phyloP scores from a whole-genome alignment of 2,329 filamentous ascomycete genomes.

The Fonsecaea erecta region DNA sequence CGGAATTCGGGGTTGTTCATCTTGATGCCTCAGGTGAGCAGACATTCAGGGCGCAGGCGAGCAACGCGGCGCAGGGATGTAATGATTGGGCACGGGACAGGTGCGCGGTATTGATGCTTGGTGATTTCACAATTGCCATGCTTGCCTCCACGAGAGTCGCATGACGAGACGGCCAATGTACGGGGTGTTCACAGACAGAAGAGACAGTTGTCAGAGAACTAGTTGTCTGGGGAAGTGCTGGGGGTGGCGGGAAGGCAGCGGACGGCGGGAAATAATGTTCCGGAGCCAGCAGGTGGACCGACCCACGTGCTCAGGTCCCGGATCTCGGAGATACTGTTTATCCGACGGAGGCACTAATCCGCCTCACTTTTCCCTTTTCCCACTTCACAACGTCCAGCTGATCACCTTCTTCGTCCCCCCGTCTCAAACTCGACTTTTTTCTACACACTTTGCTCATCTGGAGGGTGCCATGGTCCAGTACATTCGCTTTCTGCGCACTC shows the following conservation, averaged over 20 bases:
- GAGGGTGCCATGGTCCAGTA: conserved; percentile 59
- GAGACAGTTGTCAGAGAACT: neutral
- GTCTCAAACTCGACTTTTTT: neutral
- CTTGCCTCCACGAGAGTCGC: conserved; percentile 14
- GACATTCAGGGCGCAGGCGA: conserved; percentile 12
- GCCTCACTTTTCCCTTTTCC: conserved; percentile 19
- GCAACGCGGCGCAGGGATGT: neutral
- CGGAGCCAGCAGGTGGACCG: neutral
- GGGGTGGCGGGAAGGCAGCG: neutral
- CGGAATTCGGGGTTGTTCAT: conserved; percentile 61
- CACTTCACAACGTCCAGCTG: conserved; percentile 15
- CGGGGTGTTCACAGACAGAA: neutral
- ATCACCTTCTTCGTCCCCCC: conserved; percentile 8
- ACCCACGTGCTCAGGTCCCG: neutral
- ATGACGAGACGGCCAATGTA: neutral
- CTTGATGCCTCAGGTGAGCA: conserved; percentile 9
- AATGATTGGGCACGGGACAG: neutral
- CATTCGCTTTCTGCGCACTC: conserved; percentile 70
- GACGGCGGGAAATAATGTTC: neutral
- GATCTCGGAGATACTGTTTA: conserved; percentile 7
- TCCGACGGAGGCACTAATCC: neutral
- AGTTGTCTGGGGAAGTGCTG: conserved; percentile 14
- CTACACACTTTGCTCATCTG: neutral
- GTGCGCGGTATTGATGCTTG: conserved; percentile 26
- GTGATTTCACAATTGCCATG: conserved; percentile 27